Conservation (phyloP, 1,284 basidiomycete genomes). For the Pterulicium gracile region DNA sequence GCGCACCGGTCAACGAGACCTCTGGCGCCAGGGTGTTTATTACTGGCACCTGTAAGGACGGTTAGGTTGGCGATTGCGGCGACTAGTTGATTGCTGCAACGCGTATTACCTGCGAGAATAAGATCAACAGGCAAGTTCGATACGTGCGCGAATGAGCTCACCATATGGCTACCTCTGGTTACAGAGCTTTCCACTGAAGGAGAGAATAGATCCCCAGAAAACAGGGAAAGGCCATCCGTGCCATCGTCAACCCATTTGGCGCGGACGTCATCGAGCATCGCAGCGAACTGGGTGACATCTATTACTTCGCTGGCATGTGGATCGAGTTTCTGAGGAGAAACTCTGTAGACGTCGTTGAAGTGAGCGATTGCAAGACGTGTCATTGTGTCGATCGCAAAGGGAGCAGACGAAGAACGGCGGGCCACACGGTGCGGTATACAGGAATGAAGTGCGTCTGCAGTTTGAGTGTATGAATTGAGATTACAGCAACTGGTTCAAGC, state of each 20-base stretch:
- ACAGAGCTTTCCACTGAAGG: slow-evolving; percentile 83
- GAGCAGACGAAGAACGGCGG: no score
- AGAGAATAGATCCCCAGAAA: slow-evolving; percentile 84
- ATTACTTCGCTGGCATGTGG: slow-evolving; percentile 46
- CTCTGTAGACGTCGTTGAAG: slow-evolving; percentile 73
- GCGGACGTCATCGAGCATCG: slow-evolving; percentile 48
- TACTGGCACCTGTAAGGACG: slow-evolving; percentile 53
- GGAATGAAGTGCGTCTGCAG: no score
- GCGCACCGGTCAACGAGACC: slow-evolving; percentile 50
- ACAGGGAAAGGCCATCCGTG: slow-evolving; percentile 69
- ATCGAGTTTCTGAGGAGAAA: slow-evolving; percentile 55
- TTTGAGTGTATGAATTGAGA: no score
- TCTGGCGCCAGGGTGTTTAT: slow-evolving; percentile 68
- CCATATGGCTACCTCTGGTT: slow-evolving; percentile 89
- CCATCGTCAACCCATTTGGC: slow-evolving; percentile 42
- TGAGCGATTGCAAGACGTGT: slow-evolving; percentile 30
- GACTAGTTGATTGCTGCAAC: no score
- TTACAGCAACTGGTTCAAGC: no score
- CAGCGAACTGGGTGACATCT: slow-evolving; percentile 67
- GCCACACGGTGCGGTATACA: no score
- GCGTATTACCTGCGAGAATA: no score
- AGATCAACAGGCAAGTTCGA: no score
- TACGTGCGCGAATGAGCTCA: slow-evolving; percentile 28
- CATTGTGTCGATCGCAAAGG: slow-evolving; percentile 15
- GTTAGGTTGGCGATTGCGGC: no score